These are phyloP conservation scores for Apium graveolens DNA, from an alignment of 129 eudicot genomes.

Conservation along the genomic window DNA sequence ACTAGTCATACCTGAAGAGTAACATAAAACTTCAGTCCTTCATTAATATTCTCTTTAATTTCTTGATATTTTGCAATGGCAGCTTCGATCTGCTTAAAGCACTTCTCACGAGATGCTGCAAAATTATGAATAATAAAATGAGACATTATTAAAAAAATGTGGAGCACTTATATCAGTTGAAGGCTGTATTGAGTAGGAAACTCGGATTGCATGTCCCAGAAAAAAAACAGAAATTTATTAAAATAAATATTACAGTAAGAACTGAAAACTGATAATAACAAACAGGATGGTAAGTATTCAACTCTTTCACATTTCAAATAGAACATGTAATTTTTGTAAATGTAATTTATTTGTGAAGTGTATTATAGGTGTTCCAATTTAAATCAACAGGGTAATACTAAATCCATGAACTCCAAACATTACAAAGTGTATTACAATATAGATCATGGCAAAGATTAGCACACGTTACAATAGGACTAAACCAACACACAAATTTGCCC, in stretches of 20 bases:
- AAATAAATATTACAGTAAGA: background rate
- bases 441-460: background rate
- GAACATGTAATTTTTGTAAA: background rate
- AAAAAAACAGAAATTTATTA: background rate
- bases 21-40: constrained; percentile 94
- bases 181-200: background rate
- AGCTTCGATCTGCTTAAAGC: constrained; percentile 92
- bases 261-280: background rate
- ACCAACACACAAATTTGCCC: background rate
- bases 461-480: background rate
- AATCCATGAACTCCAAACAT: background rate
- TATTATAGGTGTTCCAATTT: background rate
- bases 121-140: background rate
- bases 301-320: background rate
- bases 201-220: too few species aligned
- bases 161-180: background rate
- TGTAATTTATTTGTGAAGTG: background rate
- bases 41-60: constrained; percentile 85
- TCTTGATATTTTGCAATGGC: constrained; percentile 84
- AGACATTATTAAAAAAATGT: background rate
- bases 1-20: constrained; percentile 74
- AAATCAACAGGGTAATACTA: background rate
- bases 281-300: background rate
- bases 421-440: background rate
- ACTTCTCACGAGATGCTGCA: constrained; percentile 74